phyloP scores from a whole-genome alignment of 225 moss, liverwort and hornwort species.

The Takakia lepidozioides region DNA sequence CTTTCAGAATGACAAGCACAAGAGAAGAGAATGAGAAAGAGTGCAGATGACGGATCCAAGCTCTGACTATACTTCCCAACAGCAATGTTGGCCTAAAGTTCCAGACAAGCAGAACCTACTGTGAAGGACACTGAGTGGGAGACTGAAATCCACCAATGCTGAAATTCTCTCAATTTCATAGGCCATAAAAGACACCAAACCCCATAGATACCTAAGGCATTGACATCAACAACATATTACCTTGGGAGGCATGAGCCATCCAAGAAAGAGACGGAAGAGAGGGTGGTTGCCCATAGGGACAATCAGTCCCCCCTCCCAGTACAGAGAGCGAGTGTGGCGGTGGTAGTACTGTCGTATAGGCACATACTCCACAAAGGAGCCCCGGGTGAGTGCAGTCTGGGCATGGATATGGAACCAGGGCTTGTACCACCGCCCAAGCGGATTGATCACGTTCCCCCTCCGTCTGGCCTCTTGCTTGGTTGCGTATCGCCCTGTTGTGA shows the following conservation, averaged over 20 bases:
- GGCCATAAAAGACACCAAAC: neutral
- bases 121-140: no score
- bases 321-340: constrained; percentile 62
- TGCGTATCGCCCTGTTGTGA: constrained; percentile 58
- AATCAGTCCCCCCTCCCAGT: constrained; percentile 64
- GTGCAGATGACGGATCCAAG: no score
- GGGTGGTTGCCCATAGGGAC: constrained; percentile 63
- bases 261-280: constrained; percentile 47
- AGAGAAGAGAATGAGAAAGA: no score
- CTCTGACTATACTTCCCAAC: no score
- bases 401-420: constrained; percentile 61
- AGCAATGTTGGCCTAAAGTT: no score
- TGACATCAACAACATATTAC: no score
- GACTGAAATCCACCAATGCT: no score
- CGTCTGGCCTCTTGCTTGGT: constrained; percentile 23
- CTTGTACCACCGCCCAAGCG: constrained; percentile 53
- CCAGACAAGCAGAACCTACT: no score
- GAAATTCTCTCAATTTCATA: no score
- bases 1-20: no score
- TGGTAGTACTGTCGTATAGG: constrained; percentile 64
- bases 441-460: constrained; percentile 41
- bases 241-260: constrained; percentile 70
- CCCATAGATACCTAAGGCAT: neutral
- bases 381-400: constrained; percentile 29
- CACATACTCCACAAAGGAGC: constrained; percentile 56